These are phyloP conservation scores for Xylaria polymorpha DNA, from an alignment of 2,329 filamentous ascomycete genomes.

Conservation along the genomic window DNA sequence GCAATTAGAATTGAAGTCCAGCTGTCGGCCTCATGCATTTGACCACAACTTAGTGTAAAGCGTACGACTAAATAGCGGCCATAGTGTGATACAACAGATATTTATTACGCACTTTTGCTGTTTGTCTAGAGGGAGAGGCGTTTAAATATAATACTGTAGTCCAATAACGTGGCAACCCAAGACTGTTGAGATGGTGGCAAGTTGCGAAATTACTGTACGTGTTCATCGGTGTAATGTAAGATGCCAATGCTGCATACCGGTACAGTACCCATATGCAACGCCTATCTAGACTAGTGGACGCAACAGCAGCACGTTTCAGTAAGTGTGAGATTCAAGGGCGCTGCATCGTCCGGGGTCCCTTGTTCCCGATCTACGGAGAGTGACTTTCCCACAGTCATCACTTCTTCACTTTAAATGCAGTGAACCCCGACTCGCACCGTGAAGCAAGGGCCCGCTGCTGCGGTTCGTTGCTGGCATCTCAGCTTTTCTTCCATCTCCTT, in stretches of 20 bases:
- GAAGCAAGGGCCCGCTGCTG: constrained; percentile 21
- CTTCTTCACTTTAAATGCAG: constrained; percentile 15
- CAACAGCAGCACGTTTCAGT: constrained; percentile 16
- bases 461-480: constrained; percentile 15
- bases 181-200: background rate
- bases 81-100: background rate
- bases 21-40: background rate
- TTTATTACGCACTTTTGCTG: background rate
- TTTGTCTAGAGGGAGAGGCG: background rate
- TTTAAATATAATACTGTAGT: background rate
- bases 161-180: background rate
- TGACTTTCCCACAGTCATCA: constrained; percentile 17
- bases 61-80: background rate
- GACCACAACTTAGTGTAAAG: background rate
- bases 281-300: constrained; percentile 11
- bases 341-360: constrained; percentile 6
- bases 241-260: constrained; percentile 12
- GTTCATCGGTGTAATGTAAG: background rate
- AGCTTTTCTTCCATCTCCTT: background rate
- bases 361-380: constrained; percentile 34
- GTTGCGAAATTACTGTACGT: background rate
- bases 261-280: constrained; percentile 13
- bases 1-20: background rate
- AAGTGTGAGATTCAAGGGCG: constrained; percentile 18
- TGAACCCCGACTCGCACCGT: constrained; percentile 24